A percentile compares a stretch with the other conserved stretches of the same genome.
These are phyloP conservation scores for Neospora caninum DNA, from an alignment of 169 alveolate genomes.

Conservation along the genomic window DNA sequence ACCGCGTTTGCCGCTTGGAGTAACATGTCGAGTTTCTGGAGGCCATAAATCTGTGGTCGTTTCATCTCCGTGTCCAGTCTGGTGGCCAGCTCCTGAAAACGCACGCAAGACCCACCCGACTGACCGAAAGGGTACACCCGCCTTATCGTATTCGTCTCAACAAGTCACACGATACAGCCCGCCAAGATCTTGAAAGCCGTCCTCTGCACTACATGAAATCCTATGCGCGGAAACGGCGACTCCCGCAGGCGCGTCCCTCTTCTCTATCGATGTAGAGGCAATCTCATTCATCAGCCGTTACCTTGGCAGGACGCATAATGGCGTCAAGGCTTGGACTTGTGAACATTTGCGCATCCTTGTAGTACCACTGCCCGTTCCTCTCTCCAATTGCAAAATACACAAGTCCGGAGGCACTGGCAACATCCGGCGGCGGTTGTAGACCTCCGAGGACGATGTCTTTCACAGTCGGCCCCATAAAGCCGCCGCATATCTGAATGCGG, in stretches of 20 bases:
- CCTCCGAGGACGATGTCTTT: constrained; percentile 30
- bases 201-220: too few relatives aligned
- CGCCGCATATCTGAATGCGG: constrained; percentile 50
- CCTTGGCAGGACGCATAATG: constrained; percentile 29
- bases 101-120: neutral
- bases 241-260: too few relatives aligned
- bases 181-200: too few relatives aligned
- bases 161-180: too few relatives aligned
- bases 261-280: too few relatives aligned
- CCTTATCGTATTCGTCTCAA: too few relatives aligned
- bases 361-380: constrained; percentile 2
- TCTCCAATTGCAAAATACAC: constrained; percentile 7
- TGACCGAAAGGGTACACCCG: neutral
- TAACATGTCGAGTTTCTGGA: neutral
- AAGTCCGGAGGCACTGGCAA: neutral
- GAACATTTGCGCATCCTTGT: neutral
- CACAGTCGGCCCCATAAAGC: constrained; percentile 60
- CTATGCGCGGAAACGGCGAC: too few relatives aligned
- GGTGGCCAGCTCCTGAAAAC: constrained; percentile 13
- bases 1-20: neutral
- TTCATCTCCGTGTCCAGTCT: neutral
- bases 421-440: neutral
- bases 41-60: neutral
- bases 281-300: neutral
- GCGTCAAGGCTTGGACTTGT: constrained; percentile 17